Evolutionary conservation across 2,329 filamentous ascomycete genomes (phyloP), one percentile per base, ranked within the genome.

Genomic region (Fusarium luffae): DNA sequence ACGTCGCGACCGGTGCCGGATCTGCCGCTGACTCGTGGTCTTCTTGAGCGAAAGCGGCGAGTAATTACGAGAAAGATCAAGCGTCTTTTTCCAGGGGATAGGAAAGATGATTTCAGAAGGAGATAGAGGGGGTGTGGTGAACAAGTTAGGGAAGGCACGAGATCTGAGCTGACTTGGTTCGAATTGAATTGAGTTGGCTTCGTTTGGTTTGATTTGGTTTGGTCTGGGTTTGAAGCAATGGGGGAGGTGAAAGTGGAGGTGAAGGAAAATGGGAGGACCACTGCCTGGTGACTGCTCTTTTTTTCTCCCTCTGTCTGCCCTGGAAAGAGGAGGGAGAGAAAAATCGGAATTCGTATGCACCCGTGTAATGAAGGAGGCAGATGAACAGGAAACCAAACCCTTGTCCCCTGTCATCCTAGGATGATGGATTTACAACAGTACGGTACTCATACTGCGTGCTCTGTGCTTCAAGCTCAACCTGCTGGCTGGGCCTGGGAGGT

Each of bases 1-100:
- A 77, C 74, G 76, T 71, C 61, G 48, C 18, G 61, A 66, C 72
- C 65, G 71, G 68, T 77, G 75, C 76, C 76, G 76, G 72, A 72
- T 76, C 69, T 75, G 72, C 74, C 74, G 74, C 76, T 77, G 76
- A 77, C 75, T 77, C 75, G 74, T 69, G 67, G 59, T 62, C 51
- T 43, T 37, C 9, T 59, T 59, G 68, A 70, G 74, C 74, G 72
- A 74, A 75, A 75, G 70, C 74, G 72, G 72, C 74, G 67, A 70
- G 71, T 51, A 73, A 71, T 74, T 75, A 71, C 57, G 68, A 71
- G 68, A 65, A 70, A 60, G 59, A 57, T 49, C 44, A 66, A 63
- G 66, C 58, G 58, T 44, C 32, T 30, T 50, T 37, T 50, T 60
- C 58, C 56, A 55, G 59, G 55, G 63, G 62, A 43, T 37, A 63